These are phyloP conservation scores for Malbranchea cinnamomea DNA, from an alignment of 2,329 filamentous ascomycete genomes.

Conservation along the genomic window DNA sequence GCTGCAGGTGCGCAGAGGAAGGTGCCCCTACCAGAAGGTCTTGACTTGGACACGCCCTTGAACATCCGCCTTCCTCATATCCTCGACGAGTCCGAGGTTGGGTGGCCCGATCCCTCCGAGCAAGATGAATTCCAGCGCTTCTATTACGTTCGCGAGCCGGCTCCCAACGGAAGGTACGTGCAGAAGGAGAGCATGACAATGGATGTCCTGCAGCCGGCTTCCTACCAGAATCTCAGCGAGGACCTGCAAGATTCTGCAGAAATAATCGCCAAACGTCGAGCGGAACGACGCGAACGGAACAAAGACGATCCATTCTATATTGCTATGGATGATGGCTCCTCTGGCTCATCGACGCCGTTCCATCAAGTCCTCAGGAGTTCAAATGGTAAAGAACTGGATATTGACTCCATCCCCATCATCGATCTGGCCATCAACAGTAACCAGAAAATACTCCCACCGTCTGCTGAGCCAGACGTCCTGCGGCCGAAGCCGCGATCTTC, in stretches of 20 bases:
- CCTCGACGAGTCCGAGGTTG: slow-evolving; percentile 41
- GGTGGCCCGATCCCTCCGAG: slow-evolving; percentile 33
- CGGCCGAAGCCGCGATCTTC: too few relatives aligned
- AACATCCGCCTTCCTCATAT: slow-evolving; percentile 57
- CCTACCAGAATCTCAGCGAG: slow-evolving; percentile 21
- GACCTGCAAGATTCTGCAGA: slow-evolving; percentile 50
- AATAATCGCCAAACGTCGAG: slow-evolving; percentile 56
- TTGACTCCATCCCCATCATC: slow-evolving; percentile 94
- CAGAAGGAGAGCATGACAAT: slow-evolving; percentile 12
- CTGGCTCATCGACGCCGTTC: slow-evolving; percentile 57
- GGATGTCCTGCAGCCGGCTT: slow-evolving; percentile 14
- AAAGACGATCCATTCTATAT: slow-evolving; percentile 97
- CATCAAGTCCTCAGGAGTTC: slow-evolving; percentile 59
- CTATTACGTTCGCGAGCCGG: slow-evolving; percentile 22
- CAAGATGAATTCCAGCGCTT: slow-evolving; percentile 27
- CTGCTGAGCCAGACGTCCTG: too few relatives aligned
- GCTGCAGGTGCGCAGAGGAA: slow-evolving; percentile 69
- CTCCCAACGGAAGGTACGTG: slow-evolving; percentile 10
- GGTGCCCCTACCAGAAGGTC: slow-evolving; percentile 59
- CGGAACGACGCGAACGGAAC: slow-evolving; percentile 67
- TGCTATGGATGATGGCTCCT: slow-evolving; percentile 35
- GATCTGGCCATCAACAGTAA: slow-evolving; percentile 67
- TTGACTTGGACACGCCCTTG: slow-evolving; percentile 71
- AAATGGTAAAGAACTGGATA: slow-evolving; percentile 67
- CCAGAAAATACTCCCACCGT: too few relatives aligned